phyloP scores from a whole-genome alignment of 2,329 filamentous ascomycete genomes.

The Colletotrichum tabaci region DNA sequence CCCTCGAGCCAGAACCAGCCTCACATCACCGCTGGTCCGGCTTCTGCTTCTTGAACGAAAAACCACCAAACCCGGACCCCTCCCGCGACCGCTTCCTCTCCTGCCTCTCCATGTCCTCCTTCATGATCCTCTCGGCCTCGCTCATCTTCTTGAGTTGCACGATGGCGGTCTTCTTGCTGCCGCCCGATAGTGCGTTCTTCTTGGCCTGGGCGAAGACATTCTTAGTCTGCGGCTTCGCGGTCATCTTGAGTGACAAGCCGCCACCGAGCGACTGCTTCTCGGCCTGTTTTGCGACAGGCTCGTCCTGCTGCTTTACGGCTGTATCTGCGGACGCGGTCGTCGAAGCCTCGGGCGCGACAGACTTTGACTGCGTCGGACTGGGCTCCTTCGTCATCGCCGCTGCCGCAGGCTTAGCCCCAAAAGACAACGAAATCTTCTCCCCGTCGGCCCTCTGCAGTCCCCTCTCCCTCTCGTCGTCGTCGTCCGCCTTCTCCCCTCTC shows the following conservation, averaged over 20 bases:
- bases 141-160: slow-evolving; percentile 86
- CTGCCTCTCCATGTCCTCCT: slow-evolving; percentile 83
- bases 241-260: slow-evolving; percentile 76
- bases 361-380: slow-evolving; percentile 41
- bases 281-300: slow-evolving; percentile 30
- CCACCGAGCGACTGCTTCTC: slow-evolving; percentile 43
- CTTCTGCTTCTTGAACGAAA: slow-evolving; percentile 68
- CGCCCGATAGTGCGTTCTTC: slow-evolving; percentile 77
- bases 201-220: slow-evolving; percentile 80
- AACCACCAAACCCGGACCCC: slow-evolving; percentile 60
- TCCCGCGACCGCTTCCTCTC: slow-evolving; percentile 76
- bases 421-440: slow-evolving; percentile 82
- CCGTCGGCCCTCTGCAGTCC: slow-evolving; percentile 75
- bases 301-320: slow-evolving; percentile 40
- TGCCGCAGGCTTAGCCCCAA: slow-evolving; percentile 64
- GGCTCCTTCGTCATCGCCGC: slow-evolving; percentile 41
- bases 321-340: slow-evolving; percentile 35
- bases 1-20: not conserved
- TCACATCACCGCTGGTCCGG: slow-evolving; percentile 43
- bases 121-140: slow-evolving; percentile 91
- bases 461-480: slow-evolving; percentile 56
- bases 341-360: slow-evolving; percentile 44
- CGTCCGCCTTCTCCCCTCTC: slow-evolving; percentile 58
- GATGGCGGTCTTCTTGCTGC: slow-evolving; percentile 72
- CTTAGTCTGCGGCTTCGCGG: slow-evolving; percentile 76